A percentile compares a stretch with the other conserved stretches of the same genome.
These are phyloP conservation scores for Larix sibirica DNA, from an alignment of 83 land plant genomes.

Conservation along the genomic window DNA sequence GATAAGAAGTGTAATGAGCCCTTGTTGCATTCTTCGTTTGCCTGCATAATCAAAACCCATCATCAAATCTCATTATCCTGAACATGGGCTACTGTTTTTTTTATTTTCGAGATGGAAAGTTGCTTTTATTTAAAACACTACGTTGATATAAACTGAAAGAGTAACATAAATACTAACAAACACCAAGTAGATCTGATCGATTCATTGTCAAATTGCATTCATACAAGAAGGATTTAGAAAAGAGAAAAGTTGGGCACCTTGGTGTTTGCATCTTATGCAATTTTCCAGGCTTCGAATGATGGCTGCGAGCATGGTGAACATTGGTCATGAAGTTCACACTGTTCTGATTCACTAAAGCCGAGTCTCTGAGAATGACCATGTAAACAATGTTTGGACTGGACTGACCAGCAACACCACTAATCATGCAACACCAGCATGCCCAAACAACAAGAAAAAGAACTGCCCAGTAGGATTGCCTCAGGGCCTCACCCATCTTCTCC, in stretches of 20 bases:
- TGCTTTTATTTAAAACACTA: neutral
- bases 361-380: slow-evolving; percentile 11
- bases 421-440: too few species aligned
- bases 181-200: neutral
- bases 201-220: neutral
- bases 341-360: slow-evolving; percentile 1
- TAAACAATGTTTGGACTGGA: neutral
- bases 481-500: too few species aligned
- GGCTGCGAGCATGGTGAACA: neutral
- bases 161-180: neutral
- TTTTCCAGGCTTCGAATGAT: neutral
- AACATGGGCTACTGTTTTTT: neutral
- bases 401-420: too few species aligned
- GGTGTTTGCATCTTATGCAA: neutral
- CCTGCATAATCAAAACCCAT: slow-evolving; percentile 4
- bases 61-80: neutral
- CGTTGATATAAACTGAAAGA: neutral
- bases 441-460: too few species aligned
- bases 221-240: neutral
- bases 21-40: neutral
- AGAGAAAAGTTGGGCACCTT: neutral
- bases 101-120: neutral
- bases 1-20: slow-evolving; percentile 32
- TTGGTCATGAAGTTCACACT: neutral
- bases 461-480: too few species aligned